phyloP scores from a whole-genome alignment of 257 asterid genomes.

The Striga asiatica region DNA sequence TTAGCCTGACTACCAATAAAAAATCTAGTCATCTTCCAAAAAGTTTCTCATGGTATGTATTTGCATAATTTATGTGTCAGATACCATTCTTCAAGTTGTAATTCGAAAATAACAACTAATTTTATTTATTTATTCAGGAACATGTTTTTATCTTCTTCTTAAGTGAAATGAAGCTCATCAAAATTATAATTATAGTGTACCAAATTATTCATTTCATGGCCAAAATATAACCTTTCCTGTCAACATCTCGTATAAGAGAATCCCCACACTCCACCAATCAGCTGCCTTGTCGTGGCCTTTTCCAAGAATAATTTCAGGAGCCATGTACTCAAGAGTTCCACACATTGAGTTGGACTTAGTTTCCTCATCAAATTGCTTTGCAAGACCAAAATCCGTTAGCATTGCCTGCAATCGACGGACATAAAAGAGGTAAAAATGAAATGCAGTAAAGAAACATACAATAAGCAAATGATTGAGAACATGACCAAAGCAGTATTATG shows the following conservation, averaged over 20 bases:
- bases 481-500: no score
- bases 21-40: no score
- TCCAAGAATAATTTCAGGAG: conserved; percentile 69
- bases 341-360: conserved; percentile 72
- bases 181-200: no score
- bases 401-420: conserved; percentile 34
- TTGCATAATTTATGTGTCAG: no score
- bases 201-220: background rate
- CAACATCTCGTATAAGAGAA: conserved; percentile 68
- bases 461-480: no score
- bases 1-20: no score
- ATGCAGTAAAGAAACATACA: background rate
- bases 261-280: conserved; percentile 89
- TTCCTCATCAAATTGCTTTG: conserved; percentile 51
- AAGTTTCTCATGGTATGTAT: no score
- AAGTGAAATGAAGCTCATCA: background rate
- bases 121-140: background rate
- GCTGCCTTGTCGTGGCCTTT: conserved; percentile 83
- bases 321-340: conserved; percentile 79
- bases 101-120: background rate
- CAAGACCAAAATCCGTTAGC: conserved; percentile 76
- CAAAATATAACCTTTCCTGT: conserved; percentile 50
- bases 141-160: background rate
- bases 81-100: no score
- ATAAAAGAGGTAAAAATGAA: background rate